These are phyloP conservation scores for Parastagonospora avenae DNA, from an alignment of 2,329 filamentous ascomycete genomes.

Conservation along the genomic window DNA sequence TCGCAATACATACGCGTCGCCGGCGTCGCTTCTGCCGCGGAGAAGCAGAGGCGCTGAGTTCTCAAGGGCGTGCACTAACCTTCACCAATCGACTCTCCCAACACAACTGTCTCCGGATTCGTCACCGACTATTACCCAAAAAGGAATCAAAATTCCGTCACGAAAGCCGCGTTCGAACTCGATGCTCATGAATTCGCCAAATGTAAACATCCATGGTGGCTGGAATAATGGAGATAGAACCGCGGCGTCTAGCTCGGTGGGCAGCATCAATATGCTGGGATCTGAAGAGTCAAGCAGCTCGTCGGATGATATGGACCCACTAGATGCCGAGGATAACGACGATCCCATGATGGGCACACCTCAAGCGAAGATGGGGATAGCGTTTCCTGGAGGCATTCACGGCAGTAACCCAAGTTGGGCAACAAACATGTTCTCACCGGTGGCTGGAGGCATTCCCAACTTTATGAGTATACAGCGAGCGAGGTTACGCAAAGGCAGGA, in stretches of 20 bases:
- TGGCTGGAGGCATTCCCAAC: slow-evolving; percentile 66
- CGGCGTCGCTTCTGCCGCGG: slow-evolving; percentile 84
- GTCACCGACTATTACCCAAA: slow-evolving; percentile 80
- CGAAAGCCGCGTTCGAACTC: slow-evolving; percentile 52
- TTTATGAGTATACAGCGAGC: slow-evolving; percentile 78
- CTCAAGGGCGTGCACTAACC: slow-evolving; percentile 86
- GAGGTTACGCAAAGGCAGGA: slow-evolving; percentile 62
- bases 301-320: slow-evolving; percentile 62
- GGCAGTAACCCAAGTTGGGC: slow-evolving; percentile 66
- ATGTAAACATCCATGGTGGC: slow-evolving; percentile 60
- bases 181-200: slow-evolving; percentile 66
- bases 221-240: slow-evolving; percentile 64
- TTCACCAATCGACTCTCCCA: slow-evolving; percentile 93
- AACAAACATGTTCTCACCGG: slow-evolving; percentile 62
- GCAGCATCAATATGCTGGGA: slow-evolving; percentile 77
- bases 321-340: slow-evolving; percentile 55
- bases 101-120: slow-evolving; percentile 88
- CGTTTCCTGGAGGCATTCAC: slow-evolving; percentile 43
- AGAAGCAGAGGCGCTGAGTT: slow-evolving; percentile 92
- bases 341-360: slow-evolving; percentile 85
- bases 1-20: slow-evolving; percentile 78
- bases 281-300: slow-evolving; percentile 77
- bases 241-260: slow-evolving; percentile 72
- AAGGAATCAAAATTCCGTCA: slow-evolving; percentile 65
- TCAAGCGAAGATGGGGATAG: slow-evolving; percentile 66